A percentile compares a stretch with the other conserved stretches of the same genome.
phyloP scores from a whole-genome alignment of 202 grass and related monocot species.

The Brachypodium distachyon region DNA sequence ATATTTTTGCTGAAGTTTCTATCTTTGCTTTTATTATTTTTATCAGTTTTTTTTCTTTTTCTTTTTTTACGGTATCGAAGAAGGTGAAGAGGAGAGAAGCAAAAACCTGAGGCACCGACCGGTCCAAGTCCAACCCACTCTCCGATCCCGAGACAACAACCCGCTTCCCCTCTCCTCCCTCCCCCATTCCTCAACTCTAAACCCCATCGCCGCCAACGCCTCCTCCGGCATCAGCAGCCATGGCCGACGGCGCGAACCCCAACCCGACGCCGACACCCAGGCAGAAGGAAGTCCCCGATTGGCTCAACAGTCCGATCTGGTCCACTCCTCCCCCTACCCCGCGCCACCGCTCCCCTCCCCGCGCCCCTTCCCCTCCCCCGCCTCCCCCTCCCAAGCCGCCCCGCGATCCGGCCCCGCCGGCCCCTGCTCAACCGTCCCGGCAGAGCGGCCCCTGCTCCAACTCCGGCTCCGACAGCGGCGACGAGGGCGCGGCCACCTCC shows the following conservation, averaged over 20 bases:
- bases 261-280: not conserved
- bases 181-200: not conserved
- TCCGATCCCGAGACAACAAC: not conserved
- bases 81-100: not conserved
- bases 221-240: not conserved
- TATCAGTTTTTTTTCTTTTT: too few species aligned
- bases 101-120: not conserved
- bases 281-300: conserved; percentile 69
- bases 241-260: conserved; percentile 39
- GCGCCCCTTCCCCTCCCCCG: conserved; percentile 9
- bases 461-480: not conserved
- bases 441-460: conserved; percentile 14
- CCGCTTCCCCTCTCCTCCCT: not conserved
- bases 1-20: too few species aligned
- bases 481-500: conserved; percentile 2
- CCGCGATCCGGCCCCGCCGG: conserved; percentile 14
- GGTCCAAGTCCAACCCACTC: conserved; percentile 5
- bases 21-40: too few species aligned
- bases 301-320: conserved; percentile 97
- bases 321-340: conserved; percentile 27
- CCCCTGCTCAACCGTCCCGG: not conserved
- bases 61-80: too few species aligned
- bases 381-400: conserved; percentile 28
- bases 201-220: conserved; percentile 7
- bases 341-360: conserved; percentile 20